Evolutionary conservation across 352 stramenopile species (phyloP).

Genomic region (Thraustochytrium striatum): DNA sequence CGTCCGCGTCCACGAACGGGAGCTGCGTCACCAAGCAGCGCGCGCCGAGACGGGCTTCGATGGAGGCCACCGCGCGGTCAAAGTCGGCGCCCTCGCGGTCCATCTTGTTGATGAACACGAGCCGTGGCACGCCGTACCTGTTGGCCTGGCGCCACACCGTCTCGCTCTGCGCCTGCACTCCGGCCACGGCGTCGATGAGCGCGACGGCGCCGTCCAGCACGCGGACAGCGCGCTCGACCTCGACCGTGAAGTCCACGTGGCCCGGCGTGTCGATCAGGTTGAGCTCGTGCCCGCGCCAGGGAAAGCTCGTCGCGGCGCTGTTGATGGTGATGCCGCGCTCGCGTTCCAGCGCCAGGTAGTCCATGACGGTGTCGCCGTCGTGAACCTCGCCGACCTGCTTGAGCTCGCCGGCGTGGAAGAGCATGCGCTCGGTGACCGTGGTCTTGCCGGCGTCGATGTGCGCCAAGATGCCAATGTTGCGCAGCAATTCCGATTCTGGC

Average conservation of each 20-base stretch:
- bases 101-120: slow-evolving; percentile 99
- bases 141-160: slow-evolving; percentile 99
- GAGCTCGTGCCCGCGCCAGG: slow-evolving; percentile 65
- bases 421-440: slow-evolving; percentile 97
- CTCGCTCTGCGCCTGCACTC: slow-evolving; percentile 94
- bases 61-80: slow-evolving; percentile 2
- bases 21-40: background rate
- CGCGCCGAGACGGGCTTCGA: slow-evolving; percentile 19
- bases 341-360: slow-evolving; percentile 98
- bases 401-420: slow-evolving; percentile 98
- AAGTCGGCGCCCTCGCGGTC: slow-evolving; percentile 95
- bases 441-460: slow-evolving; percentile 98
- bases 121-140: slow-evolving; percentile 95
- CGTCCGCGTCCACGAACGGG: background rate
- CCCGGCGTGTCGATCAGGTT: slow-evolving; percentile 99
- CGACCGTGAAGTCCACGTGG: slow-evolving; percentile 99
- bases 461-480: slow-evolving; percentile 91
- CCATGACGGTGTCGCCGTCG: slow-evolving; percentile 72
- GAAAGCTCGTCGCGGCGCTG: slow-evolving; percentile 93
- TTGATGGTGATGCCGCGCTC: slow-evolving; percentile 99
- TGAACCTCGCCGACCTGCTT: slow-evolving; percentile 76
- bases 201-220: slow-evolving; percentile 95
- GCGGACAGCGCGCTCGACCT: slow-evolving; percentile 93
- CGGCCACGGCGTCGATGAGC: slow-evolving; percentile 67
- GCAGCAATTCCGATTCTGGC: background rate